Evolutionary conservation across 208 protist species (phyloP), one percentile per base, ranked within the genome.

Genomic region (Trypanosoma caninum): DNA sequence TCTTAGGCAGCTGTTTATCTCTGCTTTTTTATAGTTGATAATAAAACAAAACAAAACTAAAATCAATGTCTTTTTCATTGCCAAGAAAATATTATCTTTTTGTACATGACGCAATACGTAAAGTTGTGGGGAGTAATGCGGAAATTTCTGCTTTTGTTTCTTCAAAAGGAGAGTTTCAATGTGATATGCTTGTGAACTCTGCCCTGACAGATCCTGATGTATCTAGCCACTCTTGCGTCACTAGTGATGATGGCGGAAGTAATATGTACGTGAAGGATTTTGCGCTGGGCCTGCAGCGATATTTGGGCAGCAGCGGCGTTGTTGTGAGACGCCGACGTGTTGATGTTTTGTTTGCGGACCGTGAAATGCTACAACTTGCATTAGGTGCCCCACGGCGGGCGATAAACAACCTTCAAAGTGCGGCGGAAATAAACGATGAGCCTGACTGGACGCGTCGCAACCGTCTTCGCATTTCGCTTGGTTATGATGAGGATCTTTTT

Each of bases 121-220:
- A 78, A 60, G 64, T 89, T 8, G 9, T 69, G 4, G 64, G 70
- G 1, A 64, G 48, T 5, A 56, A 69, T 14, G 80, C 78, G 2
- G 59, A 82, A 33, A 73, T 95, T 4, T 47, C 85, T 10, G 89
- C 89, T 2, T 95, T 95, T 51, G 89, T 93, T 14, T 84, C 76
- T 64, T 59, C 73, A 2, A 72, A 74, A 54, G 62, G 74, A 47
- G 52, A 55, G 0, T 95, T 90, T 57, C 89, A 95, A 59, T 93
- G 89, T 41, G 81, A 95, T 57, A 95, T 95, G 89, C 70, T 93
- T 18, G 65, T 95, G 25, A 91, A 90, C 59, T 67, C 67, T n/a
- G 28, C 57, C 8, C 33, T 41, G 13, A 90, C 80, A 7, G 84
- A 95, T 52, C 79, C 79, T 0, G 53, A 68, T 7, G 13, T 66